A percentile compares a stretch with the other conserved stretches of the same genome.
Evolutionary conservation across 164 flowering plant species (phyloP).

Genomic region (Buxus sempervirens): DNA sequence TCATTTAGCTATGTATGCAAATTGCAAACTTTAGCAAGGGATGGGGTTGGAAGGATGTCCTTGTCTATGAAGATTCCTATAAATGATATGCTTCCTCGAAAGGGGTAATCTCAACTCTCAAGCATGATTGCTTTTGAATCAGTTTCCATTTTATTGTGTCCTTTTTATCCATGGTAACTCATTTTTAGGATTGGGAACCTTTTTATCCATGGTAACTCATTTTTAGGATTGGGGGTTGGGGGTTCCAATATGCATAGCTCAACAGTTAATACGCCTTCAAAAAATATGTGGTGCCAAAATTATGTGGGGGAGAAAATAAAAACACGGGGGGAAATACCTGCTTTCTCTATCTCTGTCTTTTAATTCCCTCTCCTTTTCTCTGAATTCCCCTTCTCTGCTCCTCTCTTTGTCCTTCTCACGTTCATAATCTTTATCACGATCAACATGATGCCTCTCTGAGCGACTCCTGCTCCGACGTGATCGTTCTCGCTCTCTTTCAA

Average conservation of each 20-base stretch:
- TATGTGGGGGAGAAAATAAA: neutral
- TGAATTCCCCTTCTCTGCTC: constrained; percentile 33
- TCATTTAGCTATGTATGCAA: no score
- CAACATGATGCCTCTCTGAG: constrained; percentile 50
- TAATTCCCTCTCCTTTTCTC: constrained; percentile 43
- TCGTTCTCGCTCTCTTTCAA: constrained; percentile 44
- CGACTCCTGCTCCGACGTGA: constrained; percentile 65
- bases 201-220: no score
- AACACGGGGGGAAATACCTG: constrained; percentile 55
- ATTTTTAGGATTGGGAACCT: no score
- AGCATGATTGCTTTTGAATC: no score
- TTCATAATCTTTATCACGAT: constrained; percentile 35
- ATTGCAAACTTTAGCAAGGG: no score
- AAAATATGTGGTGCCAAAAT: neutral
- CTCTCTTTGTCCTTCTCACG: constrained; percentile 34
- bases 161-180: no score
- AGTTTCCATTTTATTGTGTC: no score
- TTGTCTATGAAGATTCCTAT: no score
- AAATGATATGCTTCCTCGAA: no score
- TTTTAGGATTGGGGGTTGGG: no score
- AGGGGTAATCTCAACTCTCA: no score
- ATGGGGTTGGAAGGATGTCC: no score
- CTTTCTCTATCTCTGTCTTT: constrained; percentile 52
- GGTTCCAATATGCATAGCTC: neutral
- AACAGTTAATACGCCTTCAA: neutral